These are phyloP conservation scores for Pelargonium nanum DNA, from an alignment of 345 rosid species.

Conservation along the genomic window DNA sequence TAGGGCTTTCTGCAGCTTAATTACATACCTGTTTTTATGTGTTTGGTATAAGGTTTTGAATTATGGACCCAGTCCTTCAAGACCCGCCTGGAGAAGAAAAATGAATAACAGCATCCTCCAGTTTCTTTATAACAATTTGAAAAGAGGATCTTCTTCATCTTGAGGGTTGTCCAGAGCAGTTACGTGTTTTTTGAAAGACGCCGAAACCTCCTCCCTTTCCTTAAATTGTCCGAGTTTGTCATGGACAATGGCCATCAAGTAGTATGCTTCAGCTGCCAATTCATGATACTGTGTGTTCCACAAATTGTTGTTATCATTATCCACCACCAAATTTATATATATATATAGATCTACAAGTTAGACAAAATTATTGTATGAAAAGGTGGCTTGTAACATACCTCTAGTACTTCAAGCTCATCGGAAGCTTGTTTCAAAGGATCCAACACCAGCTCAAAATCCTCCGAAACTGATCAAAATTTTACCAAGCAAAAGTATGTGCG, in stretches of 20 bases:
- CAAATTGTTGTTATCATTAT: not conserved
- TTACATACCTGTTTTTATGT: too few relatives aligned
- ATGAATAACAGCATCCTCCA: not conserved
- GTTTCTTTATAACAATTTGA: not conserved
- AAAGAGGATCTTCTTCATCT: constrained; percentile 28
- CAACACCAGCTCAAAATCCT: constrained; percentile 50
- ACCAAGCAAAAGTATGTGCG: not conserved
- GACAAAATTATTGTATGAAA: not conserved
- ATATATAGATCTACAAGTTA: not conserved
- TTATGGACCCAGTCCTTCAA: too few relatives aligned
- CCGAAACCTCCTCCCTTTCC: constrained; percentile 76
- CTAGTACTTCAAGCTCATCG: constrained; percentile 64
- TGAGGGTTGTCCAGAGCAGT: constrained; percentile 59
- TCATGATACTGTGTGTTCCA: constrained; percentile 64
- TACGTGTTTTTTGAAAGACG: constrained; percentile 58
- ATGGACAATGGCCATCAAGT: constrained; percentile 55
- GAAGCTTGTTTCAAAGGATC: constrained; percentile 81
- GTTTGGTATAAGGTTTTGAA: too few relatives aligned
- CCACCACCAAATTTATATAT: not conserved
- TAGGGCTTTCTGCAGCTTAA: too few relatives aligned
- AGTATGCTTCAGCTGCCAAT: constrained; percentile 70
- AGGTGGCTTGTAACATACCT: constrained; percentile 32
- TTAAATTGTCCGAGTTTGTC: constrained; percentile 49
- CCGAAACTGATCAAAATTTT: constrained; percentile 33
- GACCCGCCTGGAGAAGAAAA: too few relatives aligned